These are phyloP conservation scores for Pneumocystis oryctolagi DNA, from an alignment of 1,139 yeast genomes.

Conservation along the genomic window DNA sequence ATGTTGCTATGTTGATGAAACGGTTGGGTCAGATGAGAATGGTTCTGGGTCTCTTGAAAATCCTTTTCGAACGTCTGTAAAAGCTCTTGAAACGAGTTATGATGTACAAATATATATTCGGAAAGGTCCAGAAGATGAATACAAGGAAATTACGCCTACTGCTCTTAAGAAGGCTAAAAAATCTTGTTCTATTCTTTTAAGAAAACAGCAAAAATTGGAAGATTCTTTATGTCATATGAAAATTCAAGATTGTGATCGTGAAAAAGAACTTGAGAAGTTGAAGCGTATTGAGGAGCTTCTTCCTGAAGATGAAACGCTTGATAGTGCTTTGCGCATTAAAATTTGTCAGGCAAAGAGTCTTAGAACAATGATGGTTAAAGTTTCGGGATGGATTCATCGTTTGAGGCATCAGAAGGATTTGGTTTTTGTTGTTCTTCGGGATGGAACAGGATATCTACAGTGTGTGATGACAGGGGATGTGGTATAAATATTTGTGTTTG, in stretches of 20 bases:
- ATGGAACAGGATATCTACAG: slow-evolving; percentile 85
- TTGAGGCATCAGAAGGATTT: slow-evolving; percentile 83
- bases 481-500: slow-evolving; percentile 5
- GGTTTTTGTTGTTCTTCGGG: slow-evolving; percentile 82
- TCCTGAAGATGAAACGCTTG: slow-evolving; percentile 57
- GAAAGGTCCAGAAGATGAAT: slow-evolving; percentile 45
- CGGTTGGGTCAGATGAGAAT: slow-evolving; percentile 48
- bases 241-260: not conserved
- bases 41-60: slow-evolving; percentile 45
- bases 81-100: slow-evolving; percentile 42
- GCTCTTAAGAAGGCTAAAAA: slow-evolving; percentile 94
- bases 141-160: slow-evolving; percentile 71
- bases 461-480: slow-evolving; percentile 78
- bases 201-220: slow-evolving; percentile 34
- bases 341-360: slow-evolving; percentile 39
- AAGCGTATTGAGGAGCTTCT: slow-evolving; percentile 60
- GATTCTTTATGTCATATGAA: slow-evolving; percentile 6
- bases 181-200: slow-evolving; percentile 82
- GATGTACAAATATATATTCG: slow-evolving; percentile 48
- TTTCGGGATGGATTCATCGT: slow-evolving; percentile 95
- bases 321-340: slow-evolving; percentile 54
- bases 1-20: slow-evolving; percentile 50
- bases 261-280: slow-evolving; percentile 34
- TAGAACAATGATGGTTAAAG: slow-evolving; percentile 51
- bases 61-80: slow-evolving; percentile 77